Base-by-base conservation (phyloP, 805 yeast genomes). In the Yamadazyma paraphyllophila region DNA sequence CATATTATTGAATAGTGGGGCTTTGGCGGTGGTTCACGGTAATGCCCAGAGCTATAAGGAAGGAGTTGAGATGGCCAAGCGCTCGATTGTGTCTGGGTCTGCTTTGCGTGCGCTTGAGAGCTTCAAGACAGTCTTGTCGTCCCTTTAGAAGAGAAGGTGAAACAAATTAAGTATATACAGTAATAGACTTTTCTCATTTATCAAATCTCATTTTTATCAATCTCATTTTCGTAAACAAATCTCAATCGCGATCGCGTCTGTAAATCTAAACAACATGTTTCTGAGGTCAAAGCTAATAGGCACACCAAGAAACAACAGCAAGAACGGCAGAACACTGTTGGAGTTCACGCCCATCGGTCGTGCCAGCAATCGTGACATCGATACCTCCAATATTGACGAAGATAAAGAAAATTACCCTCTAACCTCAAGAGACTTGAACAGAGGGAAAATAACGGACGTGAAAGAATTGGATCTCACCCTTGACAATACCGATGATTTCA, bases 1-100 rank as follows among this genome's bases (percentile, higher is more conserved):
- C 66, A 94, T 94, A n/a, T 63, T 92, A 46, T 66, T 94, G 76
- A 94, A 94, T 63, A 76, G 95, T 15, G 91, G 91, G 2, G 96
- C 96, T 0, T 69, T 94, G 46, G 91, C 92, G 1, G 88, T 85
- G 26, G 80, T 90, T 17, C 76, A 85, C 10, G 96, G 95, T 2
- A 60, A 71, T 7, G 82, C 89, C 2, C 62, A 62, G 17, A 66
- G 76, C 54, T 94, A 96, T 94, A 77, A 73, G 46, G 75, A 80
- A 7, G 99, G 98, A 25, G 92, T 88, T 4, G 69, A 66, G 44
- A 57, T 81, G 16, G 98, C 98, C 1, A 77, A 81, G 51, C 65
- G 75, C 30, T 76, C 94, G 36, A 85, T 94, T 27, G 58, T 59
- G 7, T 70, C 79, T 1, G 97, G 97, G 0, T 57, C 69, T 4